These are phyloP conservation scores for Neonothopanus nambi DNA, from an alignment of 1,284 basidiomycete genomes.

Conservation along the genomic window DNA sequence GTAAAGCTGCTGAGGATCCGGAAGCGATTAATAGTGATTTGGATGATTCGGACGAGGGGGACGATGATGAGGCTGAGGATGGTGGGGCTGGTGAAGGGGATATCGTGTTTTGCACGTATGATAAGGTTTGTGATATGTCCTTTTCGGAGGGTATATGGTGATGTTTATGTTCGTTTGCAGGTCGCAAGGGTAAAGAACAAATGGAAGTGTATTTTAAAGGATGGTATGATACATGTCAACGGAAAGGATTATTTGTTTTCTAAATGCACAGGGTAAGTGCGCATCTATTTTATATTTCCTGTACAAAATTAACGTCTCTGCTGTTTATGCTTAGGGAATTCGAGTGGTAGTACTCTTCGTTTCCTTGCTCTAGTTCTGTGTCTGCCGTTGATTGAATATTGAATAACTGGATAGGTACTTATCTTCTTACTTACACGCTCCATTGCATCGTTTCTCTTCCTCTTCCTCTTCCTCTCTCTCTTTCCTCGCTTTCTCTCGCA, in stretches of 20 bases:
- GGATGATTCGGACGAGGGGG: slow-evolving; percentile 89
- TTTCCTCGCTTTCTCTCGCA: too few species aligned
- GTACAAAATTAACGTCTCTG: too few species aligned
- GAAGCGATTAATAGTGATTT: slow-evolving; percentile 96
- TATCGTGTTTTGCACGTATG: slow-evolving; percentile 98
- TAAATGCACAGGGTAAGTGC: slow-evolving; percentile 90
- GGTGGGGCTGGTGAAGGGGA: slow-evolving; percentile 77
- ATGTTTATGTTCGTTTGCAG: slow-evolving; percentile 39
- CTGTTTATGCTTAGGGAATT: slow-evolving; percentile 49
- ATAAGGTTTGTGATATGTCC: slow-evolving; percentile 75
- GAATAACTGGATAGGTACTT: too few species aligned
- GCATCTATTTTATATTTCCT: too few species aligned
- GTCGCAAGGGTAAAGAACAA: slow-evolving; percentile 99
- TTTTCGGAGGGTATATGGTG: slow-evolving; percentile 2
- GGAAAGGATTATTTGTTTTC: slow-evolving; percentile 97
- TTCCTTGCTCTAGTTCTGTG: too few species aligned
- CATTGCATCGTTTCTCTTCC: too few species aligned
- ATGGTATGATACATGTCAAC: slow-evolving; percentile 97
- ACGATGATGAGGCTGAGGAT: slow-evolving; percentile 74
- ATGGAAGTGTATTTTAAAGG: slow-evolving; percentile 99
- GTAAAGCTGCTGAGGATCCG: slow-evolving; percentile 49
- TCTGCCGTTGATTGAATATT: too few species aligned
- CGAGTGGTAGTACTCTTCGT: slow-evolving; percentile 38
- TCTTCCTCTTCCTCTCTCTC: too few species aligned
- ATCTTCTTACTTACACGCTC: too few species aligned